Conservation (phyloP, 148 eudicot genomes). For the Chenopodium berlandieri region DNA sequence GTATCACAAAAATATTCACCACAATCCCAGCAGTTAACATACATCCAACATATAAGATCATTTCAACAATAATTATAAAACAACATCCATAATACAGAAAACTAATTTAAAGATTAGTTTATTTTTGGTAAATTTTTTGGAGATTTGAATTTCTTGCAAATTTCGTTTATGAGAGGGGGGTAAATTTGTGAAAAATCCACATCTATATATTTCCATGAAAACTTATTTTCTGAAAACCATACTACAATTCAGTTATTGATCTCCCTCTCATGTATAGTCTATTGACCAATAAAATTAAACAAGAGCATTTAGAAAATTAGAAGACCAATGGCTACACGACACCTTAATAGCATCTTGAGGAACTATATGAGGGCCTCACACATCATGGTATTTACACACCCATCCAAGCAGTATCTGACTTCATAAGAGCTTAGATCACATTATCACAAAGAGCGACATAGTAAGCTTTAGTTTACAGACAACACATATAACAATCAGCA, state of each 20-base stretch:
- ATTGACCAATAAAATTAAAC: neutral
- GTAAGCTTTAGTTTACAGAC: neutral
- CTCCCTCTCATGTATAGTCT: neutral
- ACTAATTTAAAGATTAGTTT: neutral
- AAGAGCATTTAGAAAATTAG: neutral
- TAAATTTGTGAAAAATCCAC: neutral
- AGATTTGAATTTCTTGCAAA: neutral
- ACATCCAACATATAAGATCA: conserved; percentile 34
- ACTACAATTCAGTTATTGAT: neutral
- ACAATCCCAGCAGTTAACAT: conserved; percentile 34
- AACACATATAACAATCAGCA: neutral
- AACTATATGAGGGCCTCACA: neutral
- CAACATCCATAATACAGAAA: conserved; percentile 22
- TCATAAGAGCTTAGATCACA: no score
- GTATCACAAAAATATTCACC: conserved; percentile 27
- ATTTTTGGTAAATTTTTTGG: neutral
- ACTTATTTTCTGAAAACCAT: neutral
- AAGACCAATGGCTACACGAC: neutral
- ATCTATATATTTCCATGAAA: neutral
- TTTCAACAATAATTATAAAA: conserved; percentile 23
- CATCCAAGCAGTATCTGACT: no score
- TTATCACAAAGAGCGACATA: neutral
- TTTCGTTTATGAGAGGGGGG: neutral
- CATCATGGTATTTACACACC: neutral
- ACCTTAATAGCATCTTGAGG: neutral